phyloP scores from a whole-genome alignment of 129 eudicot species.

The Flaveria robusta region DNA sequence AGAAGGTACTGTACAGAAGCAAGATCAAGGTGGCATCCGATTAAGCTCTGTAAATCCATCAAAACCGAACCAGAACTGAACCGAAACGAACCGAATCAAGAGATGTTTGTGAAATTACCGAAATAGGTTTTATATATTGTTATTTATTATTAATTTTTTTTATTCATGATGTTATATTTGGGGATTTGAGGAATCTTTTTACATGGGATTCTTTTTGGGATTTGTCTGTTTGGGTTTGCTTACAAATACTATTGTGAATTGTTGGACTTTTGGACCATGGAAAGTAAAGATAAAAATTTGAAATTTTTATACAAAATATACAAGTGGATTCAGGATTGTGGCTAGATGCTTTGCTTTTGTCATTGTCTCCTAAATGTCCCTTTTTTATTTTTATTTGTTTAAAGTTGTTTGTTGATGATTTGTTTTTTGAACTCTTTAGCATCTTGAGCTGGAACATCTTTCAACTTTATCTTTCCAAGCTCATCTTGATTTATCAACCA shows the following conservation, averaged over 20 bases:
- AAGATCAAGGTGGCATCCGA: constrained; percentile 51
- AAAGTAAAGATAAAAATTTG: constrained; percentile 36
- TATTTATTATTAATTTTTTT: constrained; percentile 42
- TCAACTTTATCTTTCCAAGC: constrained; percentile 37
- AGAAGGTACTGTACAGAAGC: constrained; percentile 88
- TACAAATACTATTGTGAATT: constrained; percentile 41
- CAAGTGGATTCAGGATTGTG: constrained; percentile 35
- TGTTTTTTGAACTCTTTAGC: constrained; percentile 25
- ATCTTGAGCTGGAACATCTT: constrained; percentile 35
- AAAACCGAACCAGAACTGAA: constrained; percentile 14
- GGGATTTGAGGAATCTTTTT: constrained; percentile 47
- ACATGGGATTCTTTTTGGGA: constrained; percentile 46
- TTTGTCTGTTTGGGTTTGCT: constrained; percentile 47
- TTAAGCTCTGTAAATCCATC: constrained; percentile 9
- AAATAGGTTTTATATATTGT: constrained; percentile 27
- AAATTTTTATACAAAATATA: constrained; percentile 32
- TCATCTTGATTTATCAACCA: constrained; percentile 33
- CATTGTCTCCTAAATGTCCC: constrained; percentile 37
- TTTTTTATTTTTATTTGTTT: constrained; percentile 28
- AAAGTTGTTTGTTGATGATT: constrained; percentile 35
- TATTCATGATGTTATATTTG: constrained; percentile 41
- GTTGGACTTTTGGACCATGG: constrained; percentile 43
- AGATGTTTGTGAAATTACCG: constrained; percentile 32
- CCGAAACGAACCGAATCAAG: constrained; percentile 1
- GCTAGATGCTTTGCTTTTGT: constrained; percentile 46